Base-by-base conservation (phyloP, 768 basidiomycete species). In the Crepidotus variabilis region DNA sequence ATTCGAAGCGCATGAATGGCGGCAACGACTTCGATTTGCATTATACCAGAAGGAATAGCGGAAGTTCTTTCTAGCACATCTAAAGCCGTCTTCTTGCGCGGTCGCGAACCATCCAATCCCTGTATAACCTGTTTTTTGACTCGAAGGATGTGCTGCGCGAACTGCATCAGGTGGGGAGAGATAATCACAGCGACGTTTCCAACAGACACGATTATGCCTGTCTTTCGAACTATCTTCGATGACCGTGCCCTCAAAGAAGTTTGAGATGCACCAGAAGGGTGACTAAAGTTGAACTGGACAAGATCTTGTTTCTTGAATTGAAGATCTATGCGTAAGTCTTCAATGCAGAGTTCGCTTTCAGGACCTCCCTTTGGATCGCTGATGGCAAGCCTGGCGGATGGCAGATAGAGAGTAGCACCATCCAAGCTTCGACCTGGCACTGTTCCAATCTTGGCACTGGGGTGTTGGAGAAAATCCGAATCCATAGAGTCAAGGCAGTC, bases 121-220 rank as follows among this genome's bases (percentile, higher is more conserved):
- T 55, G 50, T 11, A 67, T 59, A 64, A 73, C 73, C 54, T 72
- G 72, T 39, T 75, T 75, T 20, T 75, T 74, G 18, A 85, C 72
- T 24, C 83, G 83, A 21, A 87, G 68, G 49, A 80, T 58, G 58
- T 79, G 74, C 67, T 81, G 85, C 9, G 79, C 76, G 61, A 87
- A 87, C 22, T 74, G 69, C 72, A 88, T 80, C 33, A 88, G 69
- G 57, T 80, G 80, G 20, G 87, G 85, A n/a, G 70, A 78, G 11
- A 86, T 71, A 6, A 65, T 65, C 50, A 85, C 57, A 14, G 69
- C 68, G 22, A 79, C 55, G 43, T 78, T 74, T 0, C 76, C 77
- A 16, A 80, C 36, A 21, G 72, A 67, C 23, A 83, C 45, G 18
- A 73, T 68, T 22, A 77, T 57, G 3, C 74, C 66, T 13, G 67